Conservation (phyloP, 1,284 basidiomycete species). For the Hemileccinum hortonii region DNA sequence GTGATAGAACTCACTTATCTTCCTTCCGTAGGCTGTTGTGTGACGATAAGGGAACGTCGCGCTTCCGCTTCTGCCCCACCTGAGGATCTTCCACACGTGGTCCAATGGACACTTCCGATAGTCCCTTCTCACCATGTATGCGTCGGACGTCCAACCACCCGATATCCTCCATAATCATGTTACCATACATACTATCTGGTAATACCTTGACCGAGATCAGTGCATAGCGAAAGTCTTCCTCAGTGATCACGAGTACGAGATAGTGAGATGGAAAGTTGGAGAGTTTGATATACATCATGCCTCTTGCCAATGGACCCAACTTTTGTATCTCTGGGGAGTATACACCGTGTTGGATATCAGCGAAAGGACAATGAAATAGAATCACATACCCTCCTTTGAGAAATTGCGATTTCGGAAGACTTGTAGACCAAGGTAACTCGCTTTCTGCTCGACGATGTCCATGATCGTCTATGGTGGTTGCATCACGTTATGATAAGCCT, state of each 20-base stretch:
- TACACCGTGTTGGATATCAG: neutral
- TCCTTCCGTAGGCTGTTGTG: constrained; percentile 14
- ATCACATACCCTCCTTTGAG: constrained; percentile 49
- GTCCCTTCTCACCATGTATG: constrained; percentile 49
- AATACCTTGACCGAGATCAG: constrained; percentile 61
- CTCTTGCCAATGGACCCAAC: constrained; percentile 56
- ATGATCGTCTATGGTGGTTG: constrained; percentile 58
- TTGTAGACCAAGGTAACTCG: constrained; percentile 69
- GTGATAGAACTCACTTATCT: constrained; percentile 26
- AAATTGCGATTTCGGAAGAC: constrained; percentile 70
- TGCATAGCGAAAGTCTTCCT: constrained; percentile 73
- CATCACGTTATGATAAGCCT: neutral
- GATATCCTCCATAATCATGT: constrained; percentile 69
- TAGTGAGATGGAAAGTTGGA: constrained; percentile 69
- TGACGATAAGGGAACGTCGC: constrained; percentile 19
- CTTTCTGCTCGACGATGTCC: constrained; percentile 73
- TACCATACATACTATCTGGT: constrained; percentile 51
- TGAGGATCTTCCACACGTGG: constrained; percentile 21
- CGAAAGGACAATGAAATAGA: neutral
- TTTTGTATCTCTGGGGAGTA: constrained; percentile 54
- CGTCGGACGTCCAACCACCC: constrained; percentile 72
- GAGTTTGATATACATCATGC: constrained; percentile 67
- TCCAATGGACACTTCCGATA: constrained; percentile 11
- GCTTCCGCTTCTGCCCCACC: constrained; percentile 39
- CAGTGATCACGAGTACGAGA: constrained; percentile 74